Evolutionary conservation across 2,329 filamentous ascomycete species (phyloP).

Genomic region (Penicillium corylophilum): DNA sequence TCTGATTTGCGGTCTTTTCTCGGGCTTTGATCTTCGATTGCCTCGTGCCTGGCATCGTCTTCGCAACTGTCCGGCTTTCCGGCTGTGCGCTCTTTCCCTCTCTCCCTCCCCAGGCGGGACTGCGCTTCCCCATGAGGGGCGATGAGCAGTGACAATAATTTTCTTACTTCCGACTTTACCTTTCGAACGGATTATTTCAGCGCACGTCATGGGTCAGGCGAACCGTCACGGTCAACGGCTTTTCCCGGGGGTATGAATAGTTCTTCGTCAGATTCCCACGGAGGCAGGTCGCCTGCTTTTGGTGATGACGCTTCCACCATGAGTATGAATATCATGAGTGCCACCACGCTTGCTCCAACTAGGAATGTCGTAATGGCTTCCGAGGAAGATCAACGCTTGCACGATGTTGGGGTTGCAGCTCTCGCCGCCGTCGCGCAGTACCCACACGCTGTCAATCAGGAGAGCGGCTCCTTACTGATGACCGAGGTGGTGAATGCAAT

Average conservation of each 20-base stretch:
- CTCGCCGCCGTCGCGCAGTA: slow-evolving; percentile 32
- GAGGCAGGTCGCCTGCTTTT: background rate
- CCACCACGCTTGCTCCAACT: background rate
- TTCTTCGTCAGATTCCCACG: slow-evolving; percentile 3
- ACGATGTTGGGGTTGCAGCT: slow-evolving; percentile 28
- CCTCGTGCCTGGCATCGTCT: slow-evolving; percentile 13
- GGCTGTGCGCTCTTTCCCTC: background rate
- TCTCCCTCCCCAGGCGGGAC: background rate
- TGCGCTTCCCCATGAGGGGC: slow-evolving; percentile 14
- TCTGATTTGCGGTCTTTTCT: slow-evolving; percentile 2
- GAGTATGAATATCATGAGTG: slow-evolving; percentile 2
- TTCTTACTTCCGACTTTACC: slow-evolving; percentile 3
- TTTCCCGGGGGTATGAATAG: slow-evolving; percentile 19
- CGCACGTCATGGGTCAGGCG: slow-evolving; percentile 22
- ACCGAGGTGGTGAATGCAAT: slow-evolving; percentile 32
- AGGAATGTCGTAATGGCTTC: slow-evolving; percentile 12
- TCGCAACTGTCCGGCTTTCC: background rate
- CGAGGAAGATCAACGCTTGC: slow-evolving; percentile 19
- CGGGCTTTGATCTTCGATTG: slow-evolving; percentile 1
- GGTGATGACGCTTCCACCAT: slow-evolving; percentile 4
- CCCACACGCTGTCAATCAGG: slow-evolving; percentile 21
- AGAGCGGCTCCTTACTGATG: slow-evolving; percentile 20
- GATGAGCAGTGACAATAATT: slow-evolving; percentile 16
- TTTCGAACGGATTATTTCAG: slow-evolving; percentile 4
- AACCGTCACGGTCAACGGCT: slow-evolving; percentile 10